These are phyloP conservation scores for Rhodotorula sp. DNA, from an alignment of 1,284 basidiomycete species.

Conservation along the genomic window DNA sequence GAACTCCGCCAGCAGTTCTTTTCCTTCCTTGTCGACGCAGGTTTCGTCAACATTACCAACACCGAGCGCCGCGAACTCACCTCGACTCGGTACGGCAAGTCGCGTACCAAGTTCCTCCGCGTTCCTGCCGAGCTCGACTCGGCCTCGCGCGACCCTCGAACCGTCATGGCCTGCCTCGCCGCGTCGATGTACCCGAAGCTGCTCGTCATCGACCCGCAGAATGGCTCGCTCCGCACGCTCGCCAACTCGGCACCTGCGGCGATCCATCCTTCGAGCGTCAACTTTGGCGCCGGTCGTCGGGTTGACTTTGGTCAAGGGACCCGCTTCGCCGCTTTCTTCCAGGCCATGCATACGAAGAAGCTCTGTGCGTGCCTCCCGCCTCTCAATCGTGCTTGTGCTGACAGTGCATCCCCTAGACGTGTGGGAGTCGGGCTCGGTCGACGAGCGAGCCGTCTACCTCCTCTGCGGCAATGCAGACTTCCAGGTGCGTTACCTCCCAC, in stretches of 20 bases:
- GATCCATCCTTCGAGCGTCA: slow-evolving; percentile 93
- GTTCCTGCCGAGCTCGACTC: slow-evolving; percentile 70
- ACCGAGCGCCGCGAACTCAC: slow-evolving; percentile 68
- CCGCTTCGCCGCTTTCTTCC: slow-evolving; percentile 80
- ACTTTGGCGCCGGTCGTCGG: slow-evolving; percentile 63
- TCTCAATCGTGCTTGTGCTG: neutral
- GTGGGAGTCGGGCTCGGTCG: slow-evolving; percentile 92
- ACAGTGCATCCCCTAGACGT: slow-evolving; percentile 54
- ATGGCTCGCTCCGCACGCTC: slow-evolving; percentile 69
- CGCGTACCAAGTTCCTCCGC: slow-evolving; percentile 65
- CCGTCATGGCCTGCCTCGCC: slow-evolving; percentile 78
- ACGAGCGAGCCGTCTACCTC: slow-evolving; percentile 77
- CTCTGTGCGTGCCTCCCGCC: slow-evolving; percentile 54
- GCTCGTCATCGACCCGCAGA: slow-evolving; percentile 63
- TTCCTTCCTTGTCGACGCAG: slow-evolving; percentile 73
- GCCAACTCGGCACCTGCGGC: slow-evolving; percentile 77
- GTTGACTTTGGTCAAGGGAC: slow-evolving; percentile 62
- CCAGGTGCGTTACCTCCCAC: slow-evolving; percentile 51
- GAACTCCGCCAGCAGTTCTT: slow-evolving; percentile 93
- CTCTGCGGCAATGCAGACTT: slow-evolving; percentile 91
- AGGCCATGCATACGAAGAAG: slow-evolving; percentile 87
- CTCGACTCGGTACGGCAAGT: slow-evolving; percentile 62
- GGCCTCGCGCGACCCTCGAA: slow-evolving; percentile 61
- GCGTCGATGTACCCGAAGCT: slow-evolving; percentile 93
- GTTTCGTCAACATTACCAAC: slow-evolving; percentile 71